These are phyloP conservation scores for Triangularia setosa DNA, from an alignment of 2,329 filamentous ascomycete genomes.

Conservation along the genomic window DNA sequence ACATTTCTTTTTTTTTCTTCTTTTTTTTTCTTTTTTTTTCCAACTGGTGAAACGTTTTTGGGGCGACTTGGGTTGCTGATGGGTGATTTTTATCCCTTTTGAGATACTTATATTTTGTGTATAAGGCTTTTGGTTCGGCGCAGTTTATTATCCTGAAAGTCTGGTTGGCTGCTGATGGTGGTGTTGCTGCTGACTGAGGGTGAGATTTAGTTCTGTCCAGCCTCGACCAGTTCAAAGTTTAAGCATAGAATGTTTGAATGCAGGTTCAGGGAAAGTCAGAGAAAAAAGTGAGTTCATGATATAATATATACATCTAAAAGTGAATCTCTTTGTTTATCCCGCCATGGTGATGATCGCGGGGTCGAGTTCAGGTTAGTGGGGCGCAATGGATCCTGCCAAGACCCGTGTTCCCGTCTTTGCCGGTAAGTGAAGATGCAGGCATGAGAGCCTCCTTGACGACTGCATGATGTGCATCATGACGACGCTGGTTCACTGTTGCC, in stretches of 20 bases:
- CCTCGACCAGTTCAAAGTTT: no score
- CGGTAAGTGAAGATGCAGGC: slow-evolving; percentile 6
- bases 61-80: no score
- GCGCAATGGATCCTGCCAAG: neutral
- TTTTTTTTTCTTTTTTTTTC: no score
- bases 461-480: no score
- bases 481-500: no score
- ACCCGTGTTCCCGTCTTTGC: neutral
- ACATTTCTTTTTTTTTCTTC: no score
- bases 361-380: neutral
- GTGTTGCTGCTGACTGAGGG: neutral
- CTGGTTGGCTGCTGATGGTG: neutral
- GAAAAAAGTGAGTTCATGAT: no score
- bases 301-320: neutral
- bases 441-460: neutral
- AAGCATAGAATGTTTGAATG: no score
- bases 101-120: neutral
- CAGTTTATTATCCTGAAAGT: neutral
- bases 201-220: no score
- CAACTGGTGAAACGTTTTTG: no score
- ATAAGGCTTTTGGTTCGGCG: neutral
- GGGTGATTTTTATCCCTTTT: no score
- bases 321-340: neutral
- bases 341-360: neutral
- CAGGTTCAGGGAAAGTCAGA: no score